Base-by-base conservation (phyloP, 176 grass and related monocot genomes). In the Pontederia crassipes region DNA sequence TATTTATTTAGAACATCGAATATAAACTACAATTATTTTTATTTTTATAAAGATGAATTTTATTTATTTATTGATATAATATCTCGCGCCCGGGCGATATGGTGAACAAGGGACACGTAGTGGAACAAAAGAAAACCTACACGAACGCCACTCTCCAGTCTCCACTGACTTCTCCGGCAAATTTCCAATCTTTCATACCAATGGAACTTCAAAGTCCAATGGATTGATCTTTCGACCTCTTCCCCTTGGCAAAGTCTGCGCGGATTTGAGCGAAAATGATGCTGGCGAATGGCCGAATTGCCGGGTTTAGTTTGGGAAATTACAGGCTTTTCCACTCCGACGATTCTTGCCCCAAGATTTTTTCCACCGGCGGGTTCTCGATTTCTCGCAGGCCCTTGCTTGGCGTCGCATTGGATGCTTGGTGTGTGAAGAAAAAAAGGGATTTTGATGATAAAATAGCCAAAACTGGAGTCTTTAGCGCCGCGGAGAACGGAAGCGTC, bases 261-360 rank as follows among this genome's bases (percentile, higher is more conserved):
- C 17, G 11, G 49, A 52, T 65, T 57, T 28, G 9, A 1, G 53
- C 46, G 85, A 68, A 64, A 15, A 57, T 81, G 74, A 28, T 72
- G 45, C 13, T 81, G 70, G 68, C 73, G 9, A 85, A 60, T 60
- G 73, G 78, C 68, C 68, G 50, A 29, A 46, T 90, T 54, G 61
- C 77, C 47, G 32, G 49, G 17, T 68, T 81, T 47, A 70, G 16
- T 60, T 61, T 75, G 7, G 63, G 74, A 2, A 69, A 72, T 14
- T 69, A 70, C 51, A 66, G 77, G 49, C 52, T 64, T 64, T 49
- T 80, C n/a, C 48, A 4, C 32, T 40, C 71, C 40, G 73, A 63
- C 11, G 56, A 17, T 50, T 56, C 48, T 12, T 52, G 48, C 9
- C 26, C 81, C 3, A 76, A 71, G 55, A 46, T 68, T 61, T 76